Evolutionary conservation across 176 grass and related monocot genomes (phyloP), one percentile per base, ranked within the genome.

Genomic region (Oryza rufipogon): DNA sequence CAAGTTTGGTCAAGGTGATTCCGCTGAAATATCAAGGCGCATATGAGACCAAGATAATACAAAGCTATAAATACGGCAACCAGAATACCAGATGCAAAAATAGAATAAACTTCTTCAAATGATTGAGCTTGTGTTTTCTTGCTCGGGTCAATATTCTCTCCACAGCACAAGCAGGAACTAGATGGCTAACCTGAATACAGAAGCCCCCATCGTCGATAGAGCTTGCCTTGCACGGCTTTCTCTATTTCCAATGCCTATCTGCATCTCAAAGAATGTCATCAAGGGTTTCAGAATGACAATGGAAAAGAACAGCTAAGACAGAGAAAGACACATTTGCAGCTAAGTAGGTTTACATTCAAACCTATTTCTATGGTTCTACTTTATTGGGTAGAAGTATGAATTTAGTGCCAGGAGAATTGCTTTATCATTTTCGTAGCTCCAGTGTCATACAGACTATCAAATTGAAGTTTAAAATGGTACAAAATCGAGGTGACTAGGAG

Each of bases 1-100:
- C 96, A 71, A 99, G 93, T 81, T 99, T 99, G 42, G 96, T 99
- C 75, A 99, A 89, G 28, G 96, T 99, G 71, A 99, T 99, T 96
- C 96, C 96, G 84, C 93, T 99, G 86, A 46, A 83, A 85, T 83
- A 70, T 28, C 30, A 75, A 86, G 72, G 76, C n/a, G 56, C 61
- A 19, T 63, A 60, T 92, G 17, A 94, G 46, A 70, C 20, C 10
- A 83, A 68, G 60, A 78, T 38, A 56, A 84, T 44, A 74, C 32
- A 67, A 64, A 66, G 70, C 44, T 44, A 65, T 33, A 79, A 68
- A 71, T 68, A 72, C 0, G 15, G 46, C 19, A 87, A 64, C 16
- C 77, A 65, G 52, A 36, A 20, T 81, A 44, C 11, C 77, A 66
- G 72, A 38, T 58, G 10, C 34, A 12, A n/a, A 77, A 34, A 72